These are phyloP conservation scores for Adansonia rubrostipa DNA, from an alignment of 441 rosid species.

Conservation along the genomic window DNA sequence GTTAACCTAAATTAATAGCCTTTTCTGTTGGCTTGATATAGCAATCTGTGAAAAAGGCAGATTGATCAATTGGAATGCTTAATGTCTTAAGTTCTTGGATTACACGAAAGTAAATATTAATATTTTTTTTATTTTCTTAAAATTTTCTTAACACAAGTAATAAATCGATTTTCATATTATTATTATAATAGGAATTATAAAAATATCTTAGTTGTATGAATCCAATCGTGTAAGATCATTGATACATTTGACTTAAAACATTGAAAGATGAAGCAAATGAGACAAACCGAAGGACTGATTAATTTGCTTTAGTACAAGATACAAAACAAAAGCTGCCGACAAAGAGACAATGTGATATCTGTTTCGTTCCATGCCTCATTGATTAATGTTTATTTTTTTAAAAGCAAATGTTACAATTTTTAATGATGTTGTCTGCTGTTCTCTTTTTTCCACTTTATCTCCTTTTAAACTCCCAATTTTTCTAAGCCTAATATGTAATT, in stretches of 20 bases:
- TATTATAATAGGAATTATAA: no score
- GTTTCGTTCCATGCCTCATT: not conserved
- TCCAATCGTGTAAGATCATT: not conserved
- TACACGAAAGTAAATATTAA: not conserved
- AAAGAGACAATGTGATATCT: not conserved
- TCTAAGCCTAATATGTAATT: no score
- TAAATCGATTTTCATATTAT: no score
- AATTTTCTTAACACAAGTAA: no score
- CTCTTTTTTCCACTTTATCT: no score
- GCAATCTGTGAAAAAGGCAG: not conserved
- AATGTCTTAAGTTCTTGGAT: constrained; percentile 4
- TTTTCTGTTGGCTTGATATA: not conserved
- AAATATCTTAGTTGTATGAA: no score
- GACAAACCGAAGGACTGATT: not conserved
- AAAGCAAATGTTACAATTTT: not conserved
- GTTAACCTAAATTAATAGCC: not conserved
- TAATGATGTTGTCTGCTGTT: not conserved
- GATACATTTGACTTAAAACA: not conserved
- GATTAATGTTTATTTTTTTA: not conserved
- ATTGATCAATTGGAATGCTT: not conserved
- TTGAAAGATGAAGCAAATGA: not conserved
- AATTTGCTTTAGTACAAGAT: not conserved
- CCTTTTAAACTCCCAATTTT: no score
- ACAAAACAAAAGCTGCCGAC: constrained; percentile 12
- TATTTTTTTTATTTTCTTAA: no score